Conservation (phyloP, 495 filamentous ascomycete species). For the Aspergillus indologenus region DNA sequence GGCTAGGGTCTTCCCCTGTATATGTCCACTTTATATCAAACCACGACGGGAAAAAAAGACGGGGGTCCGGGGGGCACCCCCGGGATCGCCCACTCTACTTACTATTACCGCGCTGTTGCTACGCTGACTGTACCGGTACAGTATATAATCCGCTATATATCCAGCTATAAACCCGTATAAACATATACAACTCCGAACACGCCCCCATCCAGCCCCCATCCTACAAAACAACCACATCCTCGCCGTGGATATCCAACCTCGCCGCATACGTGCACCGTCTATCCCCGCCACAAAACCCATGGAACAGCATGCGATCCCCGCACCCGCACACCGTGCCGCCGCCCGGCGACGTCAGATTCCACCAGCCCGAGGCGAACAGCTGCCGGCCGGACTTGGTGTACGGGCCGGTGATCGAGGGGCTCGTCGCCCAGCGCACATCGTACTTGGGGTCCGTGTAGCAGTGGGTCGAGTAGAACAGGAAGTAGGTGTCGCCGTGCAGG, state of each 20-base stretch:
- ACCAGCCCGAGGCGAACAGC: conserved; percentile 40
- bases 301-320: conserved; percentile 48
- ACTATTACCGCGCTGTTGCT: too few relatives aligned
- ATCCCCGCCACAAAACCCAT: conserved; percentile 45
- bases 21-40: too few relatives aligned
- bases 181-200: too few relatives aligned
- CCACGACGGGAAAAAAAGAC: too few relatives aligned
- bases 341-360: conserved; percentile 47
- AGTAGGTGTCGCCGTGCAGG: conserved; percentile 44
- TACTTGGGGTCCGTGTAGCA: conserved; percentile 52
- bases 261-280: conserved; percentile 40
- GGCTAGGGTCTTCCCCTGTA: too few relatives aligned
- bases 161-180: too few relatives aligned
- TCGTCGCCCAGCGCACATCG: conserved; percentile 54
- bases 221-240: background rate
- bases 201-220: too few relatives aligned
- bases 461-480: conserved; percentile 61
- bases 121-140: too few relatives aligned
- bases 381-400: conserved; percentile 40
- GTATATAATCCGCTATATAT: too few relatives aligned
- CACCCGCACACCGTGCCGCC: conserved; percentile 47
- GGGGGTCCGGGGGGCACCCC: too few relatives aligned
- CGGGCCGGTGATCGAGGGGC: conserved; percentile 42
- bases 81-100: too few relatives aligned
- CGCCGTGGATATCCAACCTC: conserved; percentile 27